Base-by-base conservation (phyloP, 805 yeast genomes). In the Monosporozyma siamensis region DNA sequence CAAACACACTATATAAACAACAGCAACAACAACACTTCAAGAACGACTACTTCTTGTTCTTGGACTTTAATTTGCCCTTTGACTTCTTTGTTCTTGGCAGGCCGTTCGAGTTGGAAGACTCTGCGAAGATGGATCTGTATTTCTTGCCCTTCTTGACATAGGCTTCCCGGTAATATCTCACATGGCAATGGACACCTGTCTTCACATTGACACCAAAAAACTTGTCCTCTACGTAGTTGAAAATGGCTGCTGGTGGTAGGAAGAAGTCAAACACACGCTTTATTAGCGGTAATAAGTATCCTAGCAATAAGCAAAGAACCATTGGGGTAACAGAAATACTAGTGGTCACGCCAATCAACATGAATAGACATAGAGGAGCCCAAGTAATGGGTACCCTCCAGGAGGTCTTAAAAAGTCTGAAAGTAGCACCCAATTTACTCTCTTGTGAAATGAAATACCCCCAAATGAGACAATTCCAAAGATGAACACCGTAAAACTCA, bases 141-240 rank as follows among this genome's bases (percentile, higher is more conserved):
- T 52, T 53, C 10, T 46, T 49, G 20, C 51, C 52, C 12, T 52
- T 52, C 48, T 80, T 68, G 39, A 65, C 51, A 34, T 66, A 71
- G 41, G 68, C 66, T 63, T 85, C 95, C 44, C 66, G 70, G 47
- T 77, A 70, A 58, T 74, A 85, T 34, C 63, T 64, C 2, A 48
- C n/a, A 9, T 36, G 37, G n/a, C 23, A 32, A 15, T 20, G 30
- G 18, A 11, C 10, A 11, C 22, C 30, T 4, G 17, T 6, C 20
- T 36, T 26, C n/a, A n/a, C n/a, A 9, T 36, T 18, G 23, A 8
- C n/a, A 9, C 26, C 41, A 23, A 30, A 12, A 10, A 23, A 7
- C 12, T 22, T 29, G 7, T 39, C 27, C 31, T 39, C 41, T 4
- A 39, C 10, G 14, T 22, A 29, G 8, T 39, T 31, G 35, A 39